Conservation (phyloP, 2,329 filamentous ascomycete species). For the Alternaria postmessia region DNA sequence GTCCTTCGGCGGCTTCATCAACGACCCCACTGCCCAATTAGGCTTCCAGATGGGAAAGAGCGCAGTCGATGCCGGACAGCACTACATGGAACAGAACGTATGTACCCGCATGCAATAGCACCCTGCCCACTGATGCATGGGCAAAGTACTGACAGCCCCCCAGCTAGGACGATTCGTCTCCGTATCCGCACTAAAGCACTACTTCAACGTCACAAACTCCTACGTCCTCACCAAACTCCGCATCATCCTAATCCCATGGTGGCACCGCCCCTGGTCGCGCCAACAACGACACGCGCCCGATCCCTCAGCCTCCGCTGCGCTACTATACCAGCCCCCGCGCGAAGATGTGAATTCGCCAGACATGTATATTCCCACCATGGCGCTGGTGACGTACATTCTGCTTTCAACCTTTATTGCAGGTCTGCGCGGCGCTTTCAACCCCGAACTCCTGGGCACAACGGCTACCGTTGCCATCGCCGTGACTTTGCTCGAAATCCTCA, state of each 20-base stretch:
- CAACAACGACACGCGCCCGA: conserved; percentile 71
- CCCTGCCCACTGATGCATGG: not conserved
- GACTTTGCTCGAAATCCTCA: conserved; percentile 86
- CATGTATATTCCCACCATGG: conserved; percentile 99
- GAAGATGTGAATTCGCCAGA: conserved; percentile 98
- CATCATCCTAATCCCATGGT: conserved; percentile 95
- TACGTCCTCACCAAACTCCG: conserved; percentile 95
- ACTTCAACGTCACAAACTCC: conserved; percentile 98
- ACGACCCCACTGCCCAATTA: conserved; percentile 92
- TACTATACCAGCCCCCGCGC: conserved; percentile 80
- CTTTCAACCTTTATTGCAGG: conserved; percentile 90
- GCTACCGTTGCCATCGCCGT: conserved; percentile 84
- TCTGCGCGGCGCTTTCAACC: conserved; percentile 88
- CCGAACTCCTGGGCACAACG: conserved; percentile 89
- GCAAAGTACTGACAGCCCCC: conserved; percentile 2
- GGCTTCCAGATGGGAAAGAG: conserved; percentile 93
- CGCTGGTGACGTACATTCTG: conserved; percentile 95
- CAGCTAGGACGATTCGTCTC: conserved; percentile 86
- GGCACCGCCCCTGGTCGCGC: conserved; percentile 96
- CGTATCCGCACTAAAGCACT: conserved; percentile 92
- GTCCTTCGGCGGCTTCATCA: conserved; percentile 91
- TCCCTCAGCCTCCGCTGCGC: conserved; percentile 19
- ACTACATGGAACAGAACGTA: conserved; percentile 96
- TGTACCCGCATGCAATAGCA: conserved; percentile 39
- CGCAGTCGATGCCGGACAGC: conserved; percentile 88